Conservation (phyloP, 2,329 filamentous ascomycete species). For the Orbilia javanica region DNA sequence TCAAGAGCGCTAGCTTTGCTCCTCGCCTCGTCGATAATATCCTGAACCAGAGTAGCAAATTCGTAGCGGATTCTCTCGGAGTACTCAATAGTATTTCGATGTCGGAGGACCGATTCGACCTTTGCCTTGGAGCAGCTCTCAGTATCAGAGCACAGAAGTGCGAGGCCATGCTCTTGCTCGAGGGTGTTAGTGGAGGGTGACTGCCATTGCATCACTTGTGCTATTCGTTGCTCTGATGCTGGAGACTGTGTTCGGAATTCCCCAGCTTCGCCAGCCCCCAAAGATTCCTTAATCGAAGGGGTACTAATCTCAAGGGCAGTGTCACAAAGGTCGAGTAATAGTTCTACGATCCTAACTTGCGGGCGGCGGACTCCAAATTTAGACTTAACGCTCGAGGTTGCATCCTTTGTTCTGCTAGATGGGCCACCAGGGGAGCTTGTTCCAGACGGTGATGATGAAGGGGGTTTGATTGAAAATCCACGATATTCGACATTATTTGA, state of each 20-base stretch:
- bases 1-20: conserved; percentile 76
- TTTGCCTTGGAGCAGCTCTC: conserved; percentile 86
- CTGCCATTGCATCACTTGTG: conserved; percentile 95
- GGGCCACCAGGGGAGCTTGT: conserved; percentile 73
- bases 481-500: conserved; percentile 63
- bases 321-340: conserved; percentile 94
- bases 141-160: conserved; percentile 88
- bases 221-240: conserved; percentile 93
- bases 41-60: conserved; percentile 90
- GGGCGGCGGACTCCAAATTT: conserved; percentile 93
- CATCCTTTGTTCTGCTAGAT: conserved; percentile 71
- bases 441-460: conserved; percentile 75
- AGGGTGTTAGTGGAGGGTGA: conserved; percentile 90
- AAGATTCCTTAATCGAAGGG: conserved; percentile 88
- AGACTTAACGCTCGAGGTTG: conserved; percentile 40
- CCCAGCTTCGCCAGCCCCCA: conserved; percentile 73
- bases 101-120: conserved; percentile 90
- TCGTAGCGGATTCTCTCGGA: conserved; percentile 94
- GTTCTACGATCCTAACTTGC: conserved; percentile 90
- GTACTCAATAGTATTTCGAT: conserved; percentile 94
- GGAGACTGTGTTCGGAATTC: conserved; percentile 94
- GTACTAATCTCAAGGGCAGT: conserved; percentile 95
- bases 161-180: conserved; percentile 92
- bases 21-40: conserved; percentile 93
- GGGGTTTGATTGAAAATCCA: conserved; percentile 79